Evolutionary conservation across 441 rosid species (phyloP).

Genomic region (Jatropha multifida): DNA sequence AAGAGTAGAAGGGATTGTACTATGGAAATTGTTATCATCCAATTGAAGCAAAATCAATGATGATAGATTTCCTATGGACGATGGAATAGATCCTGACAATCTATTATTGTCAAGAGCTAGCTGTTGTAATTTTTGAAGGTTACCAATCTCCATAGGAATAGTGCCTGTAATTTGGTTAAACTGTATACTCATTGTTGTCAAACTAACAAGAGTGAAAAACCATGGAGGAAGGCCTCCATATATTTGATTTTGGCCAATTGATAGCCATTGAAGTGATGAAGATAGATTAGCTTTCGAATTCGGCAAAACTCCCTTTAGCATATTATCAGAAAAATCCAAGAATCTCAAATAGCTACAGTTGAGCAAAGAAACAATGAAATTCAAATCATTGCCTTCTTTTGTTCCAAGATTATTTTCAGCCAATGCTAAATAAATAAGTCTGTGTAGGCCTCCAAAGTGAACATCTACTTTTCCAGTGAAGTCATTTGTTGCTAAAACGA

Average conservation of each 20-base stretch:
- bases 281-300: constrained; percentile 12
- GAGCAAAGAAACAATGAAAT: constrained; percentile 7
- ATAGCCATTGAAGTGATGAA: background rate
- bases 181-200: background rate
- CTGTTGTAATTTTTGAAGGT: background rate
- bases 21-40: background rate
- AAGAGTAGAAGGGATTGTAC: constrained; percentile 11
- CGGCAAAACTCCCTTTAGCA: constrained; percentile 6
- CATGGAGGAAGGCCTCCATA: constrained; percentile 7
- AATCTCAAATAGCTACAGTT: constrained; percentile 13
- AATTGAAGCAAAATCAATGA: background rate
- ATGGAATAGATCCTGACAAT: constrained; percentile 4
- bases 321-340: background rate
- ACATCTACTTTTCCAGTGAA: constrained; percentile 17
- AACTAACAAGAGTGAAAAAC: background rate
- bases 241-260: background rate
- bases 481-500: background rate
- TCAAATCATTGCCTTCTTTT: no score
- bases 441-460: constrained; percentile 5
- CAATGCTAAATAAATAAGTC: background rate
- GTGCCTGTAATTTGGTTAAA: constrained; percentile 2
- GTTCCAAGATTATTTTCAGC: background rate
- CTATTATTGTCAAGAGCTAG: background rate
- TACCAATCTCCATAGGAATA: constrained; percentile 15
- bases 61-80: constrained; percentile 13